Evolutionary conservation across 2,329 filamentous ascomycete genomes (phyloP), one percentile per base, ranked within the genome.

Genomic region (Xenosphaeropsis pyriputrescens): DNA sequence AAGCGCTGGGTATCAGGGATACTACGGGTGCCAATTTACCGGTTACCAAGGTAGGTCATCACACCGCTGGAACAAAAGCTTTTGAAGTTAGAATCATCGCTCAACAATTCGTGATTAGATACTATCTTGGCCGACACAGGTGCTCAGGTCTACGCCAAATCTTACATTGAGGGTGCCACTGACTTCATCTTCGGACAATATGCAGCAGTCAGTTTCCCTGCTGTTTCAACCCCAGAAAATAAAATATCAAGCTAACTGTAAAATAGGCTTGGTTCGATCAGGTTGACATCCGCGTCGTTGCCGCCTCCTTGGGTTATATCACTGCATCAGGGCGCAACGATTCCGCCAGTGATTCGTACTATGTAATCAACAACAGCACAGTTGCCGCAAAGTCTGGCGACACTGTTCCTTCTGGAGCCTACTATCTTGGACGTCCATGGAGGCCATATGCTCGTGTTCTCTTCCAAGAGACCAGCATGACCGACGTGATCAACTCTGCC

Each of bases 171-270:
- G 34, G 71, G 72, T 18, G 67, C 69, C 2, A 68, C 69, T 34
- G 73, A 76, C 47, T 74, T 74, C 49, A 69, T 74, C 45, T 78
- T 76, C 50, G 65, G 73, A 37, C 62, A 72, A 53, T 46, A 61
- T 38, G 62, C 67, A 29, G 8, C 22, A 11, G 22, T 26, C 8
- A 26, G 22, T 11, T 26, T 11, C 22, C 8, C 22, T 9, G 8
- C 3, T 26, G 12, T 9, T 26, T 26, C 8, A 3, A 26, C 8
- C 22, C 22, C 12, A 6, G 22, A 3, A 11, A 9, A 11, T 26
- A 11, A 26, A 11, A 3, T 9, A 26, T 26, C 8, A 3, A 9
- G 22, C 22, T 26, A 9, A 26, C 8, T 26, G 3, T 5, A 5
- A 26, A 9, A 26, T 51, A 56, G 37, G 58, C 63, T 32, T 77